Evolutionary conservation across 805 yeast genomes (phyloP).

Genomic region (Starmerella bombi): DNA sequence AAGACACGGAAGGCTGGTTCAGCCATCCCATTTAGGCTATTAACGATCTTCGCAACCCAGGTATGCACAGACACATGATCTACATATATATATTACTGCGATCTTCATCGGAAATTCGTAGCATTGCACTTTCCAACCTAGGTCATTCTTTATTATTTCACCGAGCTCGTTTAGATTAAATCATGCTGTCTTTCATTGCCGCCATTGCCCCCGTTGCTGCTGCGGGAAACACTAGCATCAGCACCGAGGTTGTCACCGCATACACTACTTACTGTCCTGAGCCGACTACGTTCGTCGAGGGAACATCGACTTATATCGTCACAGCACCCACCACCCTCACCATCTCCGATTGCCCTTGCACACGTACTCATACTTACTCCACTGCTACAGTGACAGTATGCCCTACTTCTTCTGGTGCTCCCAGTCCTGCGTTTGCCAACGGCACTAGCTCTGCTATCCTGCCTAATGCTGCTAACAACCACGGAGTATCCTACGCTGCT

Average conservation of each 20-base stretch:
- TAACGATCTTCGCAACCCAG: too few species aligned
- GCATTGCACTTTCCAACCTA: too few species aligned
- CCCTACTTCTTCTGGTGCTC: slow-evolving; percentile 10
- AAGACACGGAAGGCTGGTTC: too few species aligned
- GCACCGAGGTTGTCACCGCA: slow-evolving; percentile 20
- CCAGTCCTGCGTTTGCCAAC: slow-evolving; percentile 3
- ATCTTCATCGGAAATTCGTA: too few species aligned
- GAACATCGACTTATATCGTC: slow-evolving; percentile 59
- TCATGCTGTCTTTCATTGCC: slow-evolving; percentile 18
- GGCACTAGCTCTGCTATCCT: slow-evolving; percentile 23
- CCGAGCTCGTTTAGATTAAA: too few species aligned
- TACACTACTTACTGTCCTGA: slow-evolving; percentile 42
- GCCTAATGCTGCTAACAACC: slow-evolving; percentile 28
- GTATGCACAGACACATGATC: too few species aligned
- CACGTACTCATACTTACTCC: slow-evolving; percentile 28
- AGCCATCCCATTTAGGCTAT: too few species aligned
- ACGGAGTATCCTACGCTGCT: slow-evolving; percentile 17
- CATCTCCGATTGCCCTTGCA: slow-evolving; percentile 79
- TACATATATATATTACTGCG: too few species aligned
- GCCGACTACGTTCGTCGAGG: slow-evolving; percentile 52
- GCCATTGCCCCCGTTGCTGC: slow-evolving; percentile 18
- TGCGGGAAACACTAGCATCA: slow-evolving; percentile 26
- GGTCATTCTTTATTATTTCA: too few species aligned
- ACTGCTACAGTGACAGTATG: slow-evolving; percentile 21
- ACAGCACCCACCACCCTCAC: slow-evolving; percentile 71